Base-by-base conservation (phyloP, 2,329 filamentous ascomycete species). In the Thelonectria olida region DNA sequence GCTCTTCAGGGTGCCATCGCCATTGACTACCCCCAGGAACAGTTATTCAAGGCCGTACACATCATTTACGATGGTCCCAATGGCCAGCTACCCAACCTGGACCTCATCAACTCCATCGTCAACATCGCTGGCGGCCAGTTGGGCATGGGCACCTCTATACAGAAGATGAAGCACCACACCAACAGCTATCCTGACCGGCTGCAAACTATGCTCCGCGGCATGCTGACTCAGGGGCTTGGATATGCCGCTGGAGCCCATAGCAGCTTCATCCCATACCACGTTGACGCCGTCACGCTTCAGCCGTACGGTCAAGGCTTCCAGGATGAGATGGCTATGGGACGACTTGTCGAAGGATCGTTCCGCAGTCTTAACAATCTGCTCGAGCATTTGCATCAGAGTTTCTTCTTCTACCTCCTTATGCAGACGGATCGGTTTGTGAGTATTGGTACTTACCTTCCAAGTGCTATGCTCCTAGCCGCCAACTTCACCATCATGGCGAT, bases 321-420 rank as follows among this genome's bases (percentile, higher is more conserved):
- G 73, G 96, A 99, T 75, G 96, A 98, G 79, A 98, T 98, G 92
- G 92, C 91, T 9, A 88, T 99, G 74, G 96, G 96, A 6, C 86
- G 94, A 55, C 90, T 94, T 0, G 85, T 98, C 5, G 96, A 99
- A 79, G 93, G 93, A 70, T 86, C 96, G 3, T 97, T 97, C 76
- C 86, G 96, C 71, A 97, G 93, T 75, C 81, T 99, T 77, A 99
- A 99, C 80, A 99, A 99, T 74, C 81, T 99, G 60, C 85, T 99
- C 28, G 96, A 99, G 79, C 94, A 99, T 75, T 84, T 99, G 63
- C 96, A 99, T 75, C 96, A 99, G 80, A 97, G 94, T 76, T 99
- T 99, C 83, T 99, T 99, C 85, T 98, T 99, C 80, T 99, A 99
- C 76, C 83, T 99, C 52, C 84, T 99, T 44, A 93, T 98, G 88